Evolutionary conservation across 2,329 filamentous ascomycete species (phyloP), one percentile per base, ranked within the genome.

Genomic region (Hypoxylon sp.): DNA sequence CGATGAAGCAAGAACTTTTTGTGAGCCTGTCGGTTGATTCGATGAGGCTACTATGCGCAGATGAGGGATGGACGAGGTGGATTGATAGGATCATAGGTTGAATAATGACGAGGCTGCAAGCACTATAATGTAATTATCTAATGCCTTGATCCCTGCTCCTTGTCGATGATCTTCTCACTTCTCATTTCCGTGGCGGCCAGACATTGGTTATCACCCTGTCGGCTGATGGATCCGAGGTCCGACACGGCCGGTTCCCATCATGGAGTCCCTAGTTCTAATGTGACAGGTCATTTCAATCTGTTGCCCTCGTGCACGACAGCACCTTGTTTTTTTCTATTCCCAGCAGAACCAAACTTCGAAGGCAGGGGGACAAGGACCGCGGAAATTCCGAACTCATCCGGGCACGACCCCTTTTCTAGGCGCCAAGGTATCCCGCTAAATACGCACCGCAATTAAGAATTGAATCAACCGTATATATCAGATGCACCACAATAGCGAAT

Each of bases 11-110:
- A 62, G 77, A 79, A 60, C 68, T 79, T 14, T 79, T 76, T 56
- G 73, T 79, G 43, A 77, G 76, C 72, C 57, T 79, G 55, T 75
- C 75, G 14, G 70, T 75, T 48, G 75, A 73, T 36, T 74, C 75
- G 41, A 79, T 79, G 76, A 69, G 73, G 41, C 66, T 73, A 46
- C 69, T 79, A 32, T 78, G 76, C 60, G 60, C 68, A 49, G 77
- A 79, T 52, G 57, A 72, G 60, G 72, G 73, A 49, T 79, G 77
- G 77, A 74, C 75, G 69, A 51, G 58, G 43, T 79, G 77, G 77
- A 73, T 79, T 36, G 76, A 79, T 68, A 75, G 73, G 60, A 65
- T 78, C 46, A 75, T 79, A 67, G 75, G 75, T 56, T 79, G 68
- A 77, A 70, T 68, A 67, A 69, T 62, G 65, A 69, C 60, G 71